Evolutionary conservation across 1,284 basidiomycete species (phyloP).

Genomic region (Malassezia dermatis): DNA sequence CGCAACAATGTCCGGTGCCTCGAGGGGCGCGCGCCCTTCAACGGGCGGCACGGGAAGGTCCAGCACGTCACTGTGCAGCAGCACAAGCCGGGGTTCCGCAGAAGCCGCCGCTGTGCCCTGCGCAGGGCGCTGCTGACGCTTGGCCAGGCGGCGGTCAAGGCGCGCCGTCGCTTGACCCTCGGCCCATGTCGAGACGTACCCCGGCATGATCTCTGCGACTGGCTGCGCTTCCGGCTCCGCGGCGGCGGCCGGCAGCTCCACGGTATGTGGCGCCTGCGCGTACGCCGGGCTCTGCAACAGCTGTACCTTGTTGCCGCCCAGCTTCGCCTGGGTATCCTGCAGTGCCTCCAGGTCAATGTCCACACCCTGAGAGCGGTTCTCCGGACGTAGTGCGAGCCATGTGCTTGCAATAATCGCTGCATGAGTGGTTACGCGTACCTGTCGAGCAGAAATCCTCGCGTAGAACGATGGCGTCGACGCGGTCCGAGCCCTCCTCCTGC

Average conservation of each 20-base stretch:
- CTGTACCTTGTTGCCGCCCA: constrained; percentile 11
- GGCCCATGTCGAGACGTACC: constrained; percentile 20
- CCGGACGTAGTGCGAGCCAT: constrained; percentile 22
- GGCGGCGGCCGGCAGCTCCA: constrained; percentile 3
- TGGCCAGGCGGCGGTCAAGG: constrained; percentile 26
- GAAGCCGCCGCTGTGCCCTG: background rate
- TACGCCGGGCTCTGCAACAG: constrained; percentile 26
- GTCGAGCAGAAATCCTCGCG: constrained; percentile 36
- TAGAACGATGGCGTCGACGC: constrained; percentile 25
- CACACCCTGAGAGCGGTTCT: constrained; percentile 26
- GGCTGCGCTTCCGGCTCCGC: background rate
- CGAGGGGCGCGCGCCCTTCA: background rate
- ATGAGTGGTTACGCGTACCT: background rate
- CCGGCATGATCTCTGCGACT: background rate
- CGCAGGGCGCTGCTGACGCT: constrained; percentile 15
- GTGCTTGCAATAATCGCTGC: constrained; percentile 26
- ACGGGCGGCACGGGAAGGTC: constrained; percentile 22
- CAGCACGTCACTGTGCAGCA: constrained; percentile 34
- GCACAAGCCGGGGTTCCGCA: constrained; percentile 15
- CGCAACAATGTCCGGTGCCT: constrained; percentile 29
- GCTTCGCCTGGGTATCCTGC: constrained; percentile 17
- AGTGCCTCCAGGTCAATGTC: constrained; percentile 34
- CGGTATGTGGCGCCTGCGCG: constrained; percentile 1
- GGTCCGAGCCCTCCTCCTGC: constrained; percentile 19
- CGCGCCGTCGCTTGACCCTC: constrained; percentile 26